phyloP scores from a whole-genome alignment of 345 rosid species.

The Pistacia integerrima region DNA sequence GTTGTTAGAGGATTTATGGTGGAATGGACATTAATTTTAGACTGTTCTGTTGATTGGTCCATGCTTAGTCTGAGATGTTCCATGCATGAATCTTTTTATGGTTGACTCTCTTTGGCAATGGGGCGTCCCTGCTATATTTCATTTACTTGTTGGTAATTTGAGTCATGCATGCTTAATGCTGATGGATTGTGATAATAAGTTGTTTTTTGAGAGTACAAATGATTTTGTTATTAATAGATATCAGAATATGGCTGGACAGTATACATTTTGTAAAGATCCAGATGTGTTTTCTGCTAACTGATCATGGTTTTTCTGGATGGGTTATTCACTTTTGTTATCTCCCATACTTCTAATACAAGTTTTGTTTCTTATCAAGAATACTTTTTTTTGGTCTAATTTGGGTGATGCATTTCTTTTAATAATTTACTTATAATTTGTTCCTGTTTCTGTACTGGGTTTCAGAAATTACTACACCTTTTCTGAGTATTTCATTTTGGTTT shows the following conservation, averaged over 20 bases:
- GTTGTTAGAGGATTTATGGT: no score
- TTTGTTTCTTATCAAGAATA: no score
- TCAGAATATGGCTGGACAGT: no score
- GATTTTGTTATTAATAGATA: no score
- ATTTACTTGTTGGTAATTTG: background rate
- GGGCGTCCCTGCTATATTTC: no score
- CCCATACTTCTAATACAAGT: no score
- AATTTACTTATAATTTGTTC: background rate
- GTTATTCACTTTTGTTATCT: no score
- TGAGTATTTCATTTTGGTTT: constrained; percentile 2
- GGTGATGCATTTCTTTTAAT: background rate
- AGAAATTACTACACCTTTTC: constrained; percentile 2
- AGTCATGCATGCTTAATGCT: background rate
- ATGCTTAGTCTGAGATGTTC: background rate
- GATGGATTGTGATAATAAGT: background rate
- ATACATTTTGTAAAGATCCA: no score
- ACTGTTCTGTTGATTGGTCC: background rate
- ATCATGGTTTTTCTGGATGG: no score
- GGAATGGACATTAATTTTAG: background rate
- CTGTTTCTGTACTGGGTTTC: background rate
- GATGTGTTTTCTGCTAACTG: no score
- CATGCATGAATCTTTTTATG: no score
- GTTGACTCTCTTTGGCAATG: no score
- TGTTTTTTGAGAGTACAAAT: background rate
- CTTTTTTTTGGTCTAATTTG: background rate